Evolutionary conservation across 305 asterid species (phyloP).

Genomic region (Fraxinus angustifolia): DNA sequence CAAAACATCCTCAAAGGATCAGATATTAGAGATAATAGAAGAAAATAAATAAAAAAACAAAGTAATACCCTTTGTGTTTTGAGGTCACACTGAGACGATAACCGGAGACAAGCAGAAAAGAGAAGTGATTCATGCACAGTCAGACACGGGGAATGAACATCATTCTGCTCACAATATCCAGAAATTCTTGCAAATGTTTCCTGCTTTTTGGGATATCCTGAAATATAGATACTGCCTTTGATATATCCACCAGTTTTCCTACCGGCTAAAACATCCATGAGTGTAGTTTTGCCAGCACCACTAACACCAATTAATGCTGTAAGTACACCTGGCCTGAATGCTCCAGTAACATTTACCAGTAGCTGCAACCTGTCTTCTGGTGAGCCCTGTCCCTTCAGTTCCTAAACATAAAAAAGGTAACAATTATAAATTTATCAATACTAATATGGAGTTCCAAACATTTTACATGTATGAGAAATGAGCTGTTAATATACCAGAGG

Average conservation of each 20-base stretch:
- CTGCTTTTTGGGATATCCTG: conserved; percentile 79
- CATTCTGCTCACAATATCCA: conserved; percentile 78
- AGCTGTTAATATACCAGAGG: conserved; percentile 49
- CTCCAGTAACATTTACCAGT: conserved; percentile 65
- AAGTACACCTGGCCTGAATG: conserved; percentile 75
- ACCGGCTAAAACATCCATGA: conserved; percentile 91
- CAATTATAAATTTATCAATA: conserved; percentile 19
- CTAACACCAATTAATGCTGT: conserved; percentile 89
- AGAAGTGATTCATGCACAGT: conserved; percentile 68
- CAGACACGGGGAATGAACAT: conserved; percentile 73
- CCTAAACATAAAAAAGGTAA: conserved; percentile 35
- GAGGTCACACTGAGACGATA: conserved; percentile 56
- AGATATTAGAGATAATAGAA: background rate
- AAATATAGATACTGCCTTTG: conserved; percentile 59
- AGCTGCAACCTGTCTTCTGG: conserved; percentile 55
- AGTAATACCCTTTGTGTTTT: conserved; percentile 52
- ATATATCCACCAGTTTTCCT: conserved; percentile 84
- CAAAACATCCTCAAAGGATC: conserved; percentile 7
- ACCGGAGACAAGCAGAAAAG: conserved; percentile 70
- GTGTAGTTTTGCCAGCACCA: conserved; percentile 92
- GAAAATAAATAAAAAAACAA: background rate
- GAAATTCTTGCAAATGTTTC: conserved; percentile 86
- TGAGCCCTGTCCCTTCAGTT: conserved; percentile 61
- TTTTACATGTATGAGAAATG: background rate
- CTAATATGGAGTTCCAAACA: background rate